Percentiles rank a stretch among this genome's conserved stretches.
Evolutionary conservation across 1,284 basidiomycete genomes (phyloP).

Genomic region (Cutaneotrichosporon dermatis): DNA sequence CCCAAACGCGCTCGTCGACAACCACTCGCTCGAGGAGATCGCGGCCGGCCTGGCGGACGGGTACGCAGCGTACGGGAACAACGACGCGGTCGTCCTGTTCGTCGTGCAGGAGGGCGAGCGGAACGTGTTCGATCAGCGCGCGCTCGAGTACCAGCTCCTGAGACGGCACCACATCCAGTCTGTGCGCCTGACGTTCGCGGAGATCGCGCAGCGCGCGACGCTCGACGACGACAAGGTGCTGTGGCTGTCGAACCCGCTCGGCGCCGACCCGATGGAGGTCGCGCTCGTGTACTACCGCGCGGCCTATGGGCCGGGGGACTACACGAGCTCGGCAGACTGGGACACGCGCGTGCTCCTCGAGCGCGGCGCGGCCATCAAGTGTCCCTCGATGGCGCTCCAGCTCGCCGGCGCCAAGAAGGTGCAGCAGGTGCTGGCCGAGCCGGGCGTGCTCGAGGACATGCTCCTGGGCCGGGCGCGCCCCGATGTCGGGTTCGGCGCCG

Average conservation of each 20-base stretch:
- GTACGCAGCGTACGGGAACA: conserved; percentile 63
- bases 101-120: conserved; percentile 84
- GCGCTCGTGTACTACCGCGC: conserved; percentile 82
- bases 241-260: conserved; percentile 49
- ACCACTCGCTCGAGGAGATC: conserved; percentile 67
- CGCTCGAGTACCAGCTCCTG: conserved; percentile 75
- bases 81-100: conserved; percentile 60
- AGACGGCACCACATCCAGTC: conserved; percentile 66
- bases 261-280: conserved; percentile 57
- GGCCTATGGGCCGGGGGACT: conserved; percentile 83
- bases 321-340: conserved; percentile 62
- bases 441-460: conserved; percentile 70
- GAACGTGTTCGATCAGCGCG: conserved; percentile 94
- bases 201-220: conserved; percentile 57
- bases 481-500: conserved; percentile 45
- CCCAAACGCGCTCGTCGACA: conserved; percentile 63
- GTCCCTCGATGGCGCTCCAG: conserved; percentile 84
- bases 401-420: conserved; percentile 95
- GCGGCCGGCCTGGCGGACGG: conserved; percentile 72
- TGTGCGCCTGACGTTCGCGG: conserved; percentile 68
- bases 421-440: conserved; percentile 78
- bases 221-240: conserved; percentile 53
- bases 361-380: conserved; percentile 80
- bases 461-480: conserved; percentile 47
- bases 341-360: conserved; percentile 71